Conservation (phyloP, 179 eudicot species). For the Silene coronaria region DNA sequence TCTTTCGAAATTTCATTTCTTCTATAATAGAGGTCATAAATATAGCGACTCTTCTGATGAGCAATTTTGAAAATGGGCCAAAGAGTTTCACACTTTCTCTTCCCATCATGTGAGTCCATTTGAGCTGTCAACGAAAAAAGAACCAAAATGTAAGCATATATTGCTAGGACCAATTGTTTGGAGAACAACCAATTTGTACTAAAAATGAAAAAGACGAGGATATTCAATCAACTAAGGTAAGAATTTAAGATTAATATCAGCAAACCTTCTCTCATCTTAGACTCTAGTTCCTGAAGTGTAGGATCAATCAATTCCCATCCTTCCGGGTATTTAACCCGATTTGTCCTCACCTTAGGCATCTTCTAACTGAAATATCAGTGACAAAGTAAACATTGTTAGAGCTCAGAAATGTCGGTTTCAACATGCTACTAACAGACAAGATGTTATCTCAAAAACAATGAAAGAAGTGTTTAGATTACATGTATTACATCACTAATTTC, state of each 20-base stretch:
- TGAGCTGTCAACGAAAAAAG: conserved; percentile 28
- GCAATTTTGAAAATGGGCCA: conserved; percentile 47
- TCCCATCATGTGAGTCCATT: conserved; percentile 42
- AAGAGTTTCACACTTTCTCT: conserved; percentile 42
- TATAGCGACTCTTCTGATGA: conserved; percentile 44
- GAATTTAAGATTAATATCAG: too few relatives aligned
- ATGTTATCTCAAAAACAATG: neutral
- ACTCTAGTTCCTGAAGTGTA: conserved; percentile 68
- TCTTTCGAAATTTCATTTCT: conserved; percentile 39
- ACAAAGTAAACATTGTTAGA: neutral
- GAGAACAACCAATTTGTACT: neutral
- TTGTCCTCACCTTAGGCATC: conserved; percentile 89
- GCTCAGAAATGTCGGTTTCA: neutral
- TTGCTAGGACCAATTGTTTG: neutral
- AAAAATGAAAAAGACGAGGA: neutral
- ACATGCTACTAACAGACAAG: neutral
- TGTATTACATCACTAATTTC: neutral
- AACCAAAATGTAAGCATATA: neutral
- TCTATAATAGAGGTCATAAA: conserved; percentile 37
- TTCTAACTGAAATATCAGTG: conserved; percentile 17
- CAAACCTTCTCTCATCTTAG: conserved; percentile 94
- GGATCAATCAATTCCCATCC: conserved; percentile 95
- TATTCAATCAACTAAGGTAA: neutral
- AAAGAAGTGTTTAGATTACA: neutral
- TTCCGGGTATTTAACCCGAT: conserved; percentile 69